These are phyloP conservation scores for Gloeostereum incarnatum DNA, from an alignment of 768 basidiomycete genomes.

Conservation along the genomic window DNA sequence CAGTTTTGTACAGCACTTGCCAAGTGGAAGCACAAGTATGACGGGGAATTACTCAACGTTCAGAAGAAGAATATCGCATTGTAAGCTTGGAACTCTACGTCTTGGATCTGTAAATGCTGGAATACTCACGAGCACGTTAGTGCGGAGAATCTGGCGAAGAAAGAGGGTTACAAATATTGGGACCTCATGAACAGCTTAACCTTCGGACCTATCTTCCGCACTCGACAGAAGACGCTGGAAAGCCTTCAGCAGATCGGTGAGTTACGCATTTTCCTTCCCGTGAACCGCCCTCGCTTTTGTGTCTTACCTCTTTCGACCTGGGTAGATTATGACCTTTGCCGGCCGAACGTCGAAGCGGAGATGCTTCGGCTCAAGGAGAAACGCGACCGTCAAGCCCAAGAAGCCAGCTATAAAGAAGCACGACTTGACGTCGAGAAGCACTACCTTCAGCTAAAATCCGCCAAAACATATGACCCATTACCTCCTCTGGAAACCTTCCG, in stretches of 20 bases:
- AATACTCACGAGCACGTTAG: constrained; percentile 5
- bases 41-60: neutral
- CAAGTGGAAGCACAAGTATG: constrained; percentile 17
- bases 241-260: constrained; percentile 25
- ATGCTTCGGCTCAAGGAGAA: constrained; percentile 15
- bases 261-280: no score
- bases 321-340: constrained; percentile 20
- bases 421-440: constrained; percentile 28
- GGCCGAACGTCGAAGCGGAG: constrained; percentile 14
- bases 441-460: constrained; percentile 34
- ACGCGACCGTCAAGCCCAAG: constrained; percentile 17
- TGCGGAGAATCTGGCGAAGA: constrained; percentile 7
- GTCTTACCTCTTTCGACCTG: neutral
- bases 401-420: constrained; percentile 14
- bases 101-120: constrained; percentile 3
- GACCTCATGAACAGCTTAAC: constrained; percentile 30
- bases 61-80: constrained; percentile 8
- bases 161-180: constrained; percentile 29
- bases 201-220: constrained; percentile 27
- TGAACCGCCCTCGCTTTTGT: no score
- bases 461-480: constrained; percentile 19
- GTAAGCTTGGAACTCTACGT: constrained; percentile 8
- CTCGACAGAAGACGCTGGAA: constrained; percentile 30
- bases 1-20: constrained; percentile 15
- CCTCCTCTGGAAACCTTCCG: constrained; percentile 42